Base-by-base conservation (phyloP, 768 basidiomycete genomes). In the Leccinum incarnatum region DNA sequence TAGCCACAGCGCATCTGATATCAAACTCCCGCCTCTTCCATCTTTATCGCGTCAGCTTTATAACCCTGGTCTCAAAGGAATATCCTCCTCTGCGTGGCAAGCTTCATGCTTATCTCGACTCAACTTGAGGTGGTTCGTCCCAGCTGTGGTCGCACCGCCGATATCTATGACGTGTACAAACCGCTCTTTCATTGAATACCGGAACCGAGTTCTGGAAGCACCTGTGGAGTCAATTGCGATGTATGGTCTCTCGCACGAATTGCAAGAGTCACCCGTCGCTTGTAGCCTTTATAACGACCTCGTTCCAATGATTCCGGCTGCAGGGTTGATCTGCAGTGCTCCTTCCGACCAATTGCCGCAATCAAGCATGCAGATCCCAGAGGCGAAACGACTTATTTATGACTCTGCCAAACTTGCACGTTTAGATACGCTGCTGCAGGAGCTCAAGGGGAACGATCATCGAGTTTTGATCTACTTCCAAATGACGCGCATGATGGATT, bases 401-500 rank as follows among this genome's bases (percentile, higher is more conserved):
- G 96, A 99, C 72, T 98, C 96, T 27, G 96, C 91, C 37, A 99
- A 99, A 75, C 85, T 99, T 34, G 93, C 94, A 40, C 84, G 91
- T 29, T 81, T 99, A 51, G 97, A 99, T 72, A 68, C 80, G 21
- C 77, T 99, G n/a, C 79, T 99, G 8, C 89, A 92, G 60, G 92
- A 96, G 67, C 85, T 99, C 57, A 98, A 97, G 76, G 81, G 85
- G 36, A 90, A 87, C 1, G 95, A 95, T 61, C 97, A 99, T 74
- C 87, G 95, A 49, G 93, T 96, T 14, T 75, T 99, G 66, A 82
- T 99, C 19, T 99, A 98, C 76, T 98, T 98, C 87, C 97, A 99
- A 74, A 99, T 99, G 97, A 98, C 96, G 12, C 85, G 89, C 59
- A 99, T 98, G 97, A 97, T 99, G 88, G 95, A 98, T 72, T 79